phyloP scores from a whole-genome alignment of 2,329 filamentous ascomycete genomes.

The Phaeosphaeria sp. region DNA sequence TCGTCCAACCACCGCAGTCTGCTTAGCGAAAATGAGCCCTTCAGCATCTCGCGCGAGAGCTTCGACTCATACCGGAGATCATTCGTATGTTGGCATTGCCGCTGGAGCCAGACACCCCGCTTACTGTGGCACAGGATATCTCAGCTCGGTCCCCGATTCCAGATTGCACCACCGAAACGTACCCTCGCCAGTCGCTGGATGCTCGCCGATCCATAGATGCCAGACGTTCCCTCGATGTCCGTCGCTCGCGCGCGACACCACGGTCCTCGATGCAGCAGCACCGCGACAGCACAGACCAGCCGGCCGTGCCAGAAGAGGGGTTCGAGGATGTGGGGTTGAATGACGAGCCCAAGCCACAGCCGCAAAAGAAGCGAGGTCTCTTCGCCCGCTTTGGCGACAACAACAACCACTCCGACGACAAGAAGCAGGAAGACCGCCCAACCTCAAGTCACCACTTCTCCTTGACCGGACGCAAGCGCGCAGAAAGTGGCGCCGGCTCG shows the following conservation, averaged over 20 bases:
- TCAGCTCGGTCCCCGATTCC: conserved; percentile 82
- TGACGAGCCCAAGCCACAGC: conserved; percentile 72
- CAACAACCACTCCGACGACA: conserved; percentile 31
- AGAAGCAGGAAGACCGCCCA: conserved; percentile 49
- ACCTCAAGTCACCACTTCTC: conserved; percentile 64
- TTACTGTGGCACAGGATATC: conserved; percentile 74
- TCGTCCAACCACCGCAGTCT: conserved; percentile 68
- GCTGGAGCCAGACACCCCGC: conserved; percentile 11
- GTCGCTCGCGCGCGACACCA: conserved; percentile 61
- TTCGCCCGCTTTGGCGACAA: conserved; percentile 80
- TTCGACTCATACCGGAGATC: conserved; percentile 96
- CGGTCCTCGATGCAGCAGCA: conserved; percentile 66
- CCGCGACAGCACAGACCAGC: conserved; percentile 62
- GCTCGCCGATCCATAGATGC: conserved; percentile 84
- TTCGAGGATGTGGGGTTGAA: conserved; percentile 92
- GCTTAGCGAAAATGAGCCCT: conserved; percentile 85
- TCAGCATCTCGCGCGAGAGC: conserved; percentile 93
- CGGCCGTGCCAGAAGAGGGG: conserved; percentile 71
- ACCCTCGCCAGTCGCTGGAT: conserved; percentile 57
- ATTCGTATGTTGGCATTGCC: conserved; percentile 71
- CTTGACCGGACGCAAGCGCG: conserved; percentile 75
- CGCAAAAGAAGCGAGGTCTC: conserved; percentile 75
- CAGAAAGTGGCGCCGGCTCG: conserved; percentile 69
- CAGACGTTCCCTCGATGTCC: conserved; percentile 60
- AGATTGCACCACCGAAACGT: conserved; percentile 60